These are phyloP conservation scores for Cladosporium sp. DNA, from an alignment of 2,329 filamentous ascomycete genomes.

Conservation along the genomic window DNA sequence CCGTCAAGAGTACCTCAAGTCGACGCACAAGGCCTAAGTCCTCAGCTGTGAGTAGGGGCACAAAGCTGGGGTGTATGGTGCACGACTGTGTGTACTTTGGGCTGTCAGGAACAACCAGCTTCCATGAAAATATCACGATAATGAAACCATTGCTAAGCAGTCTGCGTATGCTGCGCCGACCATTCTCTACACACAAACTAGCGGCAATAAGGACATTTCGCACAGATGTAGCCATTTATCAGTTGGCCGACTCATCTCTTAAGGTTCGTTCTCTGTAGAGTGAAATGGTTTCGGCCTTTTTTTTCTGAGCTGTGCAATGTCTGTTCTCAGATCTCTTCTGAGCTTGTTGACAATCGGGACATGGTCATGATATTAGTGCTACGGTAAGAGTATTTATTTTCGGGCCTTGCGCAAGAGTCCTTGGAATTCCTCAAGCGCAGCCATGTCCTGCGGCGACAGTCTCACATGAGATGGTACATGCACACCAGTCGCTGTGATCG, in stretches of 20 bases:
- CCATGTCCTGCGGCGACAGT: not conserved
- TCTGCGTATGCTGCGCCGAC: not conserved
- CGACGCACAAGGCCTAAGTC: not conserved
- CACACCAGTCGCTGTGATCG: not conserved
- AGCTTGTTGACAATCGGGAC: too few species aligned
- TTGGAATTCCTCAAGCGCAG: constrained; percentile 1
- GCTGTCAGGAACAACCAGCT: not conserved
- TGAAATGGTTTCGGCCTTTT: too few species aligned
- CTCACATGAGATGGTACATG: constrained; percentile 1
- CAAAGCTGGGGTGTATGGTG: too few species aligned
- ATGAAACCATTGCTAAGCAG: not conserved
- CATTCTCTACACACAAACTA: too few species aligned
- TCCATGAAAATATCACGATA: not conserved
- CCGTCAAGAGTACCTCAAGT: constrained; percentile 70
- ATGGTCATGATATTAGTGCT: too few species aligned
- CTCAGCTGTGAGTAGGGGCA: not conserved
- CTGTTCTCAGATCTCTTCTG: too few species aligned
- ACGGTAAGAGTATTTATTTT: not conserved
- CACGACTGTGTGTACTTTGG: too few species aligned
- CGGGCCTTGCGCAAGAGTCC: constrained; percentile 10
- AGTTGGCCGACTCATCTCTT: too few species aligned
- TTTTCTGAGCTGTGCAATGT: too few species aligned
- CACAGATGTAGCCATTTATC: too few species aligned
- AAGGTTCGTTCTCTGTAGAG: too few species aligned
- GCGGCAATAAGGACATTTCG: not conserved